These are phyloP conservation scores for Quercus phellos DNA, from an alignment of 331 rosid species.

Conservation along the genomic window DNA sequence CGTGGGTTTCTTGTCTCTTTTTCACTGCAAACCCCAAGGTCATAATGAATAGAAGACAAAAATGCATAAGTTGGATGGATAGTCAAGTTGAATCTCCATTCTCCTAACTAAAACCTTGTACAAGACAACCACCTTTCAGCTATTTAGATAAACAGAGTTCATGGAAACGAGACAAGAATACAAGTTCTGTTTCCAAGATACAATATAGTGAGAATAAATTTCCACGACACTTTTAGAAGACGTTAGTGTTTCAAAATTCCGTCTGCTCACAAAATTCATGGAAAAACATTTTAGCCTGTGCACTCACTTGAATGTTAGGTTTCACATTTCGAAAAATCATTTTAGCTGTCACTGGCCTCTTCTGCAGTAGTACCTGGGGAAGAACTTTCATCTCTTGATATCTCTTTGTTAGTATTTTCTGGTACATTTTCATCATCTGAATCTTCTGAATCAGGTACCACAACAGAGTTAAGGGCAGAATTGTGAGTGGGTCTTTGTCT, in stretches of 20 bases:
- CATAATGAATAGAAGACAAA: background rate
- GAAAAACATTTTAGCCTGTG: slow-evolving; percentile 9
- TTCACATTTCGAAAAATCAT: background rate
- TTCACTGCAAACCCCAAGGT: background rate
- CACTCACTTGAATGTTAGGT: background rate
- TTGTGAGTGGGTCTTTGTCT: slow-evolving; percentile 78
- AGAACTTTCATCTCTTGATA: background rate
- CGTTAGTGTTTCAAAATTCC: background rate
- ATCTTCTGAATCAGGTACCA: slow-evolving; percentile 61
- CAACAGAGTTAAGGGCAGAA: slow-evolving; percentile 52
- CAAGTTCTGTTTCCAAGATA: background rate
- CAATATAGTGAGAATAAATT: background rate
- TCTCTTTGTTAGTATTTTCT: slow-evolving; percentile 9
- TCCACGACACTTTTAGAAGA: background rate
- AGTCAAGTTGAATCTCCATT: background rate
- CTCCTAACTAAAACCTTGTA: background rate
- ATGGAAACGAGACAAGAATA: background rate
- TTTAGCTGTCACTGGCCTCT: slow-evolving; percentile 7
- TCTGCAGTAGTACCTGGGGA: background rate
- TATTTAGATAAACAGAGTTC: background rate
- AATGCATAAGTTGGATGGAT: background rate
- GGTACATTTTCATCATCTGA: slow-evolving; percentile 53
- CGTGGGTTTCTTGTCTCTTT: too few relatives aligned
- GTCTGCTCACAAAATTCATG: slow-evolving; percentile 5
- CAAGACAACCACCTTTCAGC: background rate